Percentiles rank a stretch among this genome's conserved stretches.
These are phyloP conservation scores for Fraxinus paxiana DNA, from an alignment of 305 asterid genomes.

Conservation along the genomic window DNA sequence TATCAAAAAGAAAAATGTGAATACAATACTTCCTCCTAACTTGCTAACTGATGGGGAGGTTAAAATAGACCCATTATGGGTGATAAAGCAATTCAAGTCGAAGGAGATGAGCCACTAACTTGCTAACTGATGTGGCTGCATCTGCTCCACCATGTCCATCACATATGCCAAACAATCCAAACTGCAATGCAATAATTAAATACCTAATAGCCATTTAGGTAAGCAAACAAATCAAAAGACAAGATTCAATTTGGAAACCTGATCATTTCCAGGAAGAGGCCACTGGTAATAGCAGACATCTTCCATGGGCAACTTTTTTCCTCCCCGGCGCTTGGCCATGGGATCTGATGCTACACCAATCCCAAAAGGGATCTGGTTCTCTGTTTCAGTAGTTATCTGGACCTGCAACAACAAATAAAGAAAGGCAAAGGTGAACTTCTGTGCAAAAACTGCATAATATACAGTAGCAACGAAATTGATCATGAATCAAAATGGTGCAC, in stretches of 20 bases:
- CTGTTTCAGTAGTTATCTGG: constrained; percentile 55
- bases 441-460: background rate
- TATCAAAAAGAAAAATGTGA: background rate
- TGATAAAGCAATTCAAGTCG: constrained; percentile 5
- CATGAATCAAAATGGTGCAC: background rate
- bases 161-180: constrained; percentile 85
- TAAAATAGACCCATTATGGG: background rate
- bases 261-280: constrained; percentile 86
- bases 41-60: background rate
- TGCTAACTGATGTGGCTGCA: constrained; percentile 91
- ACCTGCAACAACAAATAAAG: constrained; percentile 45
- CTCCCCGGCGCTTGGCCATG: constrained; percentile 93
- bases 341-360: constrained; percentile 91
- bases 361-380: constrained; percentile 68
- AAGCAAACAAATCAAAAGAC: constrained; percentile 20
- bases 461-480: background rate
- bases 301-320: constrained; percentile 90
- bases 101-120: constrained; percentile 49
- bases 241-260: constrained; percentile 49
- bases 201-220: constrained; percentile 20
- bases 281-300: constrained; percentile 89
- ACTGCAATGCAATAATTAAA: constrained; percentile 47
- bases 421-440: background rate
- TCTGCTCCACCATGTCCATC: constrained; percentile 98
- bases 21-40: background rate